Evolutionary conservation across 2,329 filamentous ascomycete species (phyloP).

Genomic region (Alternaria arborescens): DNA sequence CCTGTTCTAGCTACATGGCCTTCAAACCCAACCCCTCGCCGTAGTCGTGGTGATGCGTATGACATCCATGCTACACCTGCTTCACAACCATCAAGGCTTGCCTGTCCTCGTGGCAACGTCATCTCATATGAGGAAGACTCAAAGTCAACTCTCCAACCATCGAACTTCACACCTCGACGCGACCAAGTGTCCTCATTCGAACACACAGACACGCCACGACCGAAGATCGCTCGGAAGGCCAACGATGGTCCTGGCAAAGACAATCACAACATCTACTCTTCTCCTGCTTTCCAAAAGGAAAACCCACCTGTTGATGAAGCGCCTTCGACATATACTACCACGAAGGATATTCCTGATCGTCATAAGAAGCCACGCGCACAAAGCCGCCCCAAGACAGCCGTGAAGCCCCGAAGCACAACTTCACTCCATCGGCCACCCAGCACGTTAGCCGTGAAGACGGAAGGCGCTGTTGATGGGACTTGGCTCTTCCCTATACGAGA

Average conservation of each 20-base stretch:
- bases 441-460: neutral
- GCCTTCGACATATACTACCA: neutral
- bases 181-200: neutral
- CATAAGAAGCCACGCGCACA: neutral
- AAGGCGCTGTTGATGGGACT: neutral
- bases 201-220: neutral
- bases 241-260: neutral
- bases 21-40: no score
- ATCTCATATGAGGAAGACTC: neutral
- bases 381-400: neutral
- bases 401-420: neutral
- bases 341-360: neutral
- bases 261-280: neutral
- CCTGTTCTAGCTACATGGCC: no score
- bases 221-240: neutral
- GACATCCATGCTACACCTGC: rapidly evolving
- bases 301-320: neutral
- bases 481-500: neutral
- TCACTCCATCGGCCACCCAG: neutral
- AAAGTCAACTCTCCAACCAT: neutral
- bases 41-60: no score
- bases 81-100: neutral
- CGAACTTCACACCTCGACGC: neutral
- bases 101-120: neutral
- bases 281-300: neutral